Evolutionary conservation across 176 grass and related monocot genomes (phyloP).

Genomic region (Saccharum officinarum): DNA sequence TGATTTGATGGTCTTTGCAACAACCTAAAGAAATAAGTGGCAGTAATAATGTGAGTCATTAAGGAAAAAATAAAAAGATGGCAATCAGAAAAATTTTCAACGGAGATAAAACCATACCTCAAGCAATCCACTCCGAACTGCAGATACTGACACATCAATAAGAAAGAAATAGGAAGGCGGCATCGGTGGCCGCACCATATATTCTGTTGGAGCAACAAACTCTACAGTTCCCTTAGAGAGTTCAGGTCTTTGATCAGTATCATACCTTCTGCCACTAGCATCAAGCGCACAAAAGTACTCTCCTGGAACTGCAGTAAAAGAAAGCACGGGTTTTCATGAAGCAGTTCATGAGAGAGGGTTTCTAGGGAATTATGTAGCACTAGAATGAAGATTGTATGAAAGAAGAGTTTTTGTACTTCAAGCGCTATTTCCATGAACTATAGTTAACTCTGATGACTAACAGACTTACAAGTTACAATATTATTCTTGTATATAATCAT

Average conservation of each 20-base stretch:
- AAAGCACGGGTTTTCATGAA: conserved; percentile 12
- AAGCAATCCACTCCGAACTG: conserved; percentile 70
- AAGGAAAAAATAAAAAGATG: neutral
- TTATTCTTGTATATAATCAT: neutral
- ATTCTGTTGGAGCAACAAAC: conserved; percentile 96
- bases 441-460: neutral
- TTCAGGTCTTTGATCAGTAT: conserved; percentile 90
- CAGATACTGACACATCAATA: conserved; percentile 85
- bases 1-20: conserved; percentile 92
- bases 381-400: conserved; percentile 12
- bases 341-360: conserved; percentile 14
- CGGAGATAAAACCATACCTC: conserved; percentile 56
- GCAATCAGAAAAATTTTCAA: neutral
- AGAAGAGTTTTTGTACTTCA: neutral
- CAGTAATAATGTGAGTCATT: neutral
- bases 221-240: conserved; percentile 93
- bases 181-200: conserved; percentile 99
- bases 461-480: neutral
- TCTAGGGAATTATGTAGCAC: conserved; percentile 20
- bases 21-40: conserved; percentile 54
- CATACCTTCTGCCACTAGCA: conserved; percentile 80
- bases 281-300: conserved; percentile 91
- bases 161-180: conserved; percentile 95
- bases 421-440: neutral
- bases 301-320: conserved; percentile 69